A percentile compares a stretch with the other conserved stretches of the same genome.
Conservation (phyloP, 129 eudicot species). For the Flaveria robusta region DNA sequence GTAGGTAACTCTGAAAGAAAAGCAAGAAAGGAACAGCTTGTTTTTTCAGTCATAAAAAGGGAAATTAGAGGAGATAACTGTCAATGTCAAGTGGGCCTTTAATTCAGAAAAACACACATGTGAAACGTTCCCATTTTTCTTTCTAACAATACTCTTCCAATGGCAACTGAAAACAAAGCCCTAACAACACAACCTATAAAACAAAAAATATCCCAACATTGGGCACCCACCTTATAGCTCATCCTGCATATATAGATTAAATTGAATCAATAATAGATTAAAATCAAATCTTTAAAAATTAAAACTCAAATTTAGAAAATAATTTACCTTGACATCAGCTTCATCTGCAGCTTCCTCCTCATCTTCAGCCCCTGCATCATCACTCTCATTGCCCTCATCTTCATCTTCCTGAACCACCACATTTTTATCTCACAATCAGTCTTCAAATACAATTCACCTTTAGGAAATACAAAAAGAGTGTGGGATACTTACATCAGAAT, state of each 20-base stretch:
- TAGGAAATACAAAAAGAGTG: not conserved
- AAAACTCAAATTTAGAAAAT: not conserved
- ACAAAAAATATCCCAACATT: not conserved
- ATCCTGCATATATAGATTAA: slow-evolving; percentile 42
- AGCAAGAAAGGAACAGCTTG: no score
- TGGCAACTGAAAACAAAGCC: slow-evolving; percentile 4
- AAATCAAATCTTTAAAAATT: not conserved
- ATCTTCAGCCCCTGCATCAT: slow-evolving; percentile 45
- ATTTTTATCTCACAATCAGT: not conserved
- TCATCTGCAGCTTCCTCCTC: slow-evolving; percentile 39
- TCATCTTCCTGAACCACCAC: slow-evolving; percentile 54
- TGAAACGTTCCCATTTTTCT: not conserved
- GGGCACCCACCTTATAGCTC: slow-evolving; percentile 47
- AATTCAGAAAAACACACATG: not conserved
- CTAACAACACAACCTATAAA: slow-evolving; percentile 5
- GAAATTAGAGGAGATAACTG: not conserved
- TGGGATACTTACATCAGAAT: slow-evolving; percentile 53
- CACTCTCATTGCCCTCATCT: slow-evolving; percentile 26
- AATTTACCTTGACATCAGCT: slow-evolving; percentile 39
- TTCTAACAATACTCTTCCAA: slow-evolving; percentile 7
- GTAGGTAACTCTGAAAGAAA: no score
- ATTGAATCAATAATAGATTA: no score
- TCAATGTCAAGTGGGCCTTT: slow-evolving; percentile 9
- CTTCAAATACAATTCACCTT: no score
- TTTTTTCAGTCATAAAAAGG: not conserved